Conservation (phyloP, 306 rosid genomes). For the Vigna angularis region DNA sequence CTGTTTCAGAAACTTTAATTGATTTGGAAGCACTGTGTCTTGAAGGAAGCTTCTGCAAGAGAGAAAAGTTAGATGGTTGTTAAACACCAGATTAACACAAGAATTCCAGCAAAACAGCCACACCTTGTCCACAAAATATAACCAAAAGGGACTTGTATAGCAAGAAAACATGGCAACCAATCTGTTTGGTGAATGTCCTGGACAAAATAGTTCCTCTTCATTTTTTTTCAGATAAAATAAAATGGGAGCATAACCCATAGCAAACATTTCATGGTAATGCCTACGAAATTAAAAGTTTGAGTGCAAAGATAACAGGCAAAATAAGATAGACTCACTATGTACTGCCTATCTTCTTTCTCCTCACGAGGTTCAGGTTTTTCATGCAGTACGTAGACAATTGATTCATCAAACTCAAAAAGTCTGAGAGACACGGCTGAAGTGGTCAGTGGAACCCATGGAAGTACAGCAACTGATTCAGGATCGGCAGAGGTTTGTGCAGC, state of each 20-base stretch:
- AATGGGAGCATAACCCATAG: background rate
- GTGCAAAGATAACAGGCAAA: slow-evolving; percentile 20
- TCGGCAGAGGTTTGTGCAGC: slow-evolving; percentile 51
- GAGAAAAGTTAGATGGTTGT: slow-evolving; percentile 41
- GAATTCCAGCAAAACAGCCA: slow-evolving; percentile 17
- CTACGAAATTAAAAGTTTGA: background rate
- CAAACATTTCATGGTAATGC: slow-evolving; percentile 27
- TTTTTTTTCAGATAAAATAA: background rate
- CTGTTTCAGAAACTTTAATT: slow-evolving; percentile 54
- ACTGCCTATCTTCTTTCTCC: slow-evolving; percentile 56
- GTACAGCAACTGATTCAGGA: slow-evolving; percentile 59
- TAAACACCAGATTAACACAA: background rate
- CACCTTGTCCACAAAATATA: slow-evolving; percentile 1
- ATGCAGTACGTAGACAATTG: slow-evolving; percentile 54
- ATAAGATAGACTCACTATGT: slow-evolving; percentile 53
- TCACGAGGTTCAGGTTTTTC: slow-evolving; percentile 64
- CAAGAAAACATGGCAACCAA: slow-evolving; percentile 19
- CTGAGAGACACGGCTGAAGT: slow-evolving; percentile 81
- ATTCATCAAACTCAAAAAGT: slow-evolving; percentile 78
- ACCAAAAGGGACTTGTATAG: background rate
- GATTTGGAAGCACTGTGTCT: slow-evolving; percentile 60
- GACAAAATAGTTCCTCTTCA: slow-evolving; percentile 7
- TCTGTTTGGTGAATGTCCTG: background rate
- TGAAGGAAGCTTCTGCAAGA: slow-evolving; percentile 69
- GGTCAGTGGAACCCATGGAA: slow-evolving; percentile 96